Conservation (phyloP, 1,139 yeast species). For the Meyerozyma sp. region DNA sequence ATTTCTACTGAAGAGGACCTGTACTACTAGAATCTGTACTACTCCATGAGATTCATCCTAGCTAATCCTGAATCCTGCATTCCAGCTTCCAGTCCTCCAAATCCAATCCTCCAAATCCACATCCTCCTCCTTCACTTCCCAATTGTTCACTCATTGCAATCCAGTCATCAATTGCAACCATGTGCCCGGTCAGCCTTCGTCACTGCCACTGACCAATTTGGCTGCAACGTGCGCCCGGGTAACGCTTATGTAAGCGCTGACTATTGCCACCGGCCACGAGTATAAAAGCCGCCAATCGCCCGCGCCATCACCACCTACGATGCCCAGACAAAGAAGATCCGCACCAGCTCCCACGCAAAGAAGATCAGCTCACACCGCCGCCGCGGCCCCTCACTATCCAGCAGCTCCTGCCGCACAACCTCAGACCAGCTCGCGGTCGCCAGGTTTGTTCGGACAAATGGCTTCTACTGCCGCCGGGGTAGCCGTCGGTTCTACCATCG, state of each 20-base stretch:
- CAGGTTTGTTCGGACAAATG: slow-evolving; percentile 95
- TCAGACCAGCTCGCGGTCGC: slow-evolving; percentile 37
- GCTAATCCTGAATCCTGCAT: too few species aligned
- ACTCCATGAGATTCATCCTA: too few species aligned
- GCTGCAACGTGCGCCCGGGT: not conserved
- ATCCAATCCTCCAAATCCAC: too few species aligned
- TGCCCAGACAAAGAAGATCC: slow-evolving; percentile 65
- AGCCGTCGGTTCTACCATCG: slow-evolving; percentile 95
- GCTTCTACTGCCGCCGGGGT: slow-evolving; percentile 99
- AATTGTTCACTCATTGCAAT: too few species aligned
- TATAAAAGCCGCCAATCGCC: not conserved
- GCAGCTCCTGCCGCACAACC: slow-evolving; percentile 19
- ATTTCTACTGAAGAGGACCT: too few species aligned
- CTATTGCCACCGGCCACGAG: not conserved
- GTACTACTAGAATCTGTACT: too few species aligned
- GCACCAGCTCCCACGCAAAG: slow-evolving; percentile 60
- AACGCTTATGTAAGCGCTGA: not conserved
- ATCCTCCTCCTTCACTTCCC: too few species aligned
- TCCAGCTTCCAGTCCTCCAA: too few species aligned
- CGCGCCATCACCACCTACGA: slow-evolving; percentile 10
- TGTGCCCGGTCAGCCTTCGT: too few species aligned
- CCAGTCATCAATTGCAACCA: too few species aligned
- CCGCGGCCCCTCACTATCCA: slow-evolving; percentile 41
- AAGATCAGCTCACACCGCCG: slow-evolving; percentile 73
- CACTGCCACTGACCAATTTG: too few species aligned